Base-by-base conservation (phyloP, 2,329 filamentous ascomycete genomes). In the Arachnopeziza araneosa region DNA sequence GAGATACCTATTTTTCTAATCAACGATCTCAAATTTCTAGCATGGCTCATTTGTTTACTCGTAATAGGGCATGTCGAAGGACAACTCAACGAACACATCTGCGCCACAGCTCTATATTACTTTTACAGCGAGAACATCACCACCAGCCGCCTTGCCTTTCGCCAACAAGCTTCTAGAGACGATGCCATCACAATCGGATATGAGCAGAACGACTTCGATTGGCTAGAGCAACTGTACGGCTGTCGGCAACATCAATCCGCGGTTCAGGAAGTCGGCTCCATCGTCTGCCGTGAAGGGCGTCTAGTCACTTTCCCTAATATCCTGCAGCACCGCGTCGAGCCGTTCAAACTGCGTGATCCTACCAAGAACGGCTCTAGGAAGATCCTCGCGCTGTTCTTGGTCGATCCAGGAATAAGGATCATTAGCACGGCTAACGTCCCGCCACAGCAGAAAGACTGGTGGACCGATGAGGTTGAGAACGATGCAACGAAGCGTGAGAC, bases 301-400 rank as follows among this genome's bases (percentile, higher is more conserved):
- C 64, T 80, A 0, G 62, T 81, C 7, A 71, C 76, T 1, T 81
- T 80, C 60, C 77, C 79, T 0, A 81, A 75, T 55, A 63, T 63
- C 6, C 55, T 68, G 12, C 83, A 86, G 64, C 81, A 85, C 66
- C 72, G 74, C 17, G 80, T 83, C 0, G 66, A 74, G 4, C 74
- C 78, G 0, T 87, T 87, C 68, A 62, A 68, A 3, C 76, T 87
- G 0, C 66, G 63, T 1, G 83, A 88, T 62, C 67, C 67, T 0
- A 78, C 77, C 0, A 78, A 76, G 59, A 77, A 80, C 0, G 84
- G 84, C 1, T 80, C 85, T 66, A 74, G 80, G 17, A 80, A 81
- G 64, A 80, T 86, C 57, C 71, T 87, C 0, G 80, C 80, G 0
- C 74, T 87, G 49, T 87, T 80, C 68, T 76, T 88, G 1, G 79